Percentiles rank a stretch among this genome's conserved stretches.
These are phyloP conservation scores for Alternaria novae-zelandiae DNA, from an alignment of 2,329 filamentous ascomycete species.

Conservation along the genomic window DNA sequence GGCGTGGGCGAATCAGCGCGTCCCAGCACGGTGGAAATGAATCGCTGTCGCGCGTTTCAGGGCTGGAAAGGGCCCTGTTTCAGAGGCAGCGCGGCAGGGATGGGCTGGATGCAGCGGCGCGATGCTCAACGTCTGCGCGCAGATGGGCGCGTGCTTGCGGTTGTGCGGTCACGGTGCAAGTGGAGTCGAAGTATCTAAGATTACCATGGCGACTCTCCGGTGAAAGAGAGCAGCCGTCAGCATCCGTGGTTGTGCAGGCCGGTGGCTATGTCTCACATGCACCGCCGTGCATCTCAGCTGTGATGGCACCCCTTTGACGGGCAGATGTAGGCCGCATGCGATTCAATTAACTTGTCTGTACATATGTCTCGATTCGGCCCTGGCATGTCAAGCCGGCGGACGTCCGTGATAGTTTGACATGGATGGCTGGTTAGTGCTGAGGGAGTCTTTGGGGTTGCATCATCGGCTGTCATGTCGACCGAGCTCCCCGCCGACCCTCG, in stretches of 20 bases:
- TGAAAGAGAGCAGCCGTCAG: background rate
- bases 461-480: background rate
- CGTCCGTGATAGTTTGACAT: background rate
- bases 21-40: slow-evolving; percentile 31
- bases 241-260: background rate
- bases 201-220: background rate
- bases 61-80: slow-evolving; percentile 34
- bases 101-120: slow-evolving; percentile 8
- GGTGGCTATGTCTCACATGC: slow-evolving; percentile 7
- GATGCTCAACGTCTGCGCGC: background rate
- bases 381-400: background rate
- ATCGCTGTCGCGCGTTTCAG: slow-evolving; percentile 43
- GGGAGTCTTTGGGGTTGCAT: background rate
- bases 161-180: background rate
- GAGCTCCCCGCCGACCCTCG: background rate
- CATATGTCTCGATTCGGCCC: background rate
- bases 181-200: background rate
- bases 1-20: slow-evolving; percentile 34
- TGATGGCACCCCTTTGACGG: slow-evolving; percentile 1
- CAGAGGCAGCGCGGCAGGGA: slow-evolving; percentile 24
- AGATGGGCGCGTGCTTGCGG: slow-evolving; percentile 11
- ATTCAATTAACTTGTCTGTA: background rate
- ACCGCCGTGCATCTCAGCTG: background rate
- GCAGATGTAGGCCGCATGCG: background rate
- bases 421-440: background rate